Evolutionary conservation across 2,329 filamentous ascomycete species (phyloP), one percentile per base, ranked within the genome.

Genomic region (Fusarium nurragi): DNA sequence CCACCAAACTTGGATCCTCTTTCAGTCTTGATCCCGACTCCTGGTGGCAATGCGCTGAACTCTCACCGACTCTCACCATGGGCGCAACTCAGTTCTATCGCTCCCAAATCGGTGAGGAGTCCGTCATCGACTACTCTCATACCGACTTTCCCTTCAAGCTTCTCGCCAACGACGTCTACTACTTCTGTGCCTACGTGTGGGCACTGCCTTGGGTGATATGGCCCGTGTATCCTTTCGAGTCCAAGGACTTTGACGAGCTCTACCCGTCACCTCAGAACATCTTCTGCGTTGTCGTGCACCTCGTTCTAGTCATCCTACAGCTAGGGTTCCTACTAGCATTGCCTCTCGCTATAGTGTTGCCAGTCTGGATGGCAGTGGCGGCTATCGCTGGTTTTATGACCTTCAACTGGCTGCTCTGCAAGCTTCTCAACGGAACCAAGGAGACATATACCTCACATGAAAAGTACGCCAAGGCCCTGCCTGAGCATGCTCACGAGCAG

Each of bases 171-270:
- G 85, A 88, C 58, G 68, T 84, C n/a, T 81, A 80, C 69, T 83
- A 82, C 68, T 86, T 87, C 75, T 83, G 86, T 73, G 74, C 77
- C 48, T 86, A 84, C 61, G 60, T 76, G 51, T 86, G 84, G 82
- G 81, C 83, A 5, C 72, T 90, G 19, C 88, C 87, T 3, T 86
- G 84, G 73, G 78, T 91, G 32, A 52, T 91, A n/a, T 79, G 83
- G 66, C 90, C 90, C 1, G 40, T 88, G 9, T 74, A 73, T 14
- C 83, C 87, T 2, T 78, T 78, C 51, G 79, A 80, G 38, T 85
- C 84, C 2, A 84, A 79, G 14, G 68, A 80, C 46, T 77, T 90
- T 43, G 87, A 89, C 68, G 91, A 94, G 77, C 78, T 93, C 18
- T 84, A 88, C 58, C 82, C 82, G 2, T 88, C 84, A 0, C 57